Evolutionary conservation across 306 rosid species (phyloP).

Genomic region (Prunus salicina): DNA sequence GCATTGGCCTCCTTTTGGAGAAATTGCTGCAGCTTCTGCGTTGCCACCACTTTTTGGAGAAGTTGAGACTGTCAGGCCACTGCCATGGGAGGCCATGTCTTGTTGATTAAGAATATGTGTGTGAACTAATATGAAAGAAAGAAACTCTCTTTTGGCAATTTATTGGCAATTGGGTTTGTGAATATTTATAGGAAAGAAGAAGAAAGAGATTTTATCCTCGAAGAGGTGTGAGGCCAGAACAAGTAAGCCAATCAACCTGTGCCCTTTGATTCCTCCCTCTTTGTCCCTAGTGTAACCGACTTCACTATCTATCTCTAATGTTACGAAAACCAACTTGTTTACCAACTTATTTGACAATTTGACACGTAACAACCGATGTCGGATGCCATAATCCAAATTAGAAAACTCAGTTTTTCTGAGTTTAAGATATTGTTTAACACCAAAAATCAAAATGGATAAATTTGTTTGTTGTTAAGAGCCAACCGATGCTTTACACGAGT

Average conservation of each 20-base stretch:
- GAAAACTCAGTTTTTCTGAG: too few species aligned
- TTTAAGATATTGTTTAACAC: not conserved
- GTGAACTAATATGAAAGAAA: not conserved
- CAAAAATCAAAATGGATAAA: not conserved
- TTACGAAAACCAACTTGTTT: too few species aligned
- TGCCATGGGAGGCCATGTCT: conserved; percentile 50
- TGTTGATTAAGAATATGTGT: not conserved
- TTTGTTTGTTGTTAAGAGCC: not conserved
- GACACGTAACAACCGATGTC: too few species aligned
- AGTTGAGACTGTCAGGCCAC: conserved; percentile 34
- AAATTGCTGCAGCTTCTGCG: conserved; percentile 27
- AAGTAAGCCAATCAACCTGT: conserved; percentile 2
- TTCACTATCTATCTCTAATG: not conserved
- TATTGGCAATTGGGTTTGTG: not conserved
- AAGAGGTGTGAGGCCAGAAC: conserved; percentile 12
- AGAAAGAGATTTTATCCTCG: not conserved
- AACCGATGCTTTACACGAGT: not conserved
- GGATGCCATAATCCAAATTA: too few species aligned
- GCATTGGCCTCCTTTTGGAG: conserved; percentile 69
- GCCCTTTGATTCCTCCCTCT: not conserved
- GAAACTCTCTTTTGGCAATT: not conserved
- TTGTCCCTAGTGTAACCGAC: not conserved
- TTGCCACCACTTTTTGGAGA: conserved; percentile 52
- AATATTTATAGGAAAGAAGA: not conserved
- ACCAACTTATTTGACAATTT: too few species aligned